Evolutionary conservation across 2,329 filamentous ascomycete genomes (phyloP).

Genomic region (Chaetomiaceae sp.): DNA sequence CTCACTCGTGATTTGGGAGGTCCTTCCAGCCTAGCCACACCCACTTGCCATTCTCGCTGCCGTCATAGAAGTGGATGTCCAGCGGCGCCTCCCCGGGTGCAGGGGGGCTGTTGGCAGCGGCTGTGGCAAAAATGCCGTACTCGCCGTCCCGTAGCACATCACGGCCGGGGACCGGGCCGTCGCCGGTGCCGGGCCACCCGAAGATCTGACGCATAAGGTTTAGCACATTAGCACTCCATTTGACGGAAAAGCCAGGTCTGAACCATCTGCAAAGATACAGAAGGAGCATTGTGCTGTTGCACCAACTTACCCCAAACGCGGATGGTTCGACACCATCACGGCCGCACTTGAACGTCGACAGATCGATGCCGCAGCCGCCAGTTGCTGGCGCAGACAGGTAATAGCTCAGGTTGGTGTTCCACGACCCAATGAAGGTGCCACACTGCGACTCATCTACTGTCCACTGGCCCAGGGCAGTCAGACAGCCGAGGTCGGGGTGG

Average conservation of each 20-base stretch:
- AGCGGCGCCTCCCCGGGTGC: background rate
- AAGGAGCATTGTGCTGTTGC: too few relatives aligned
- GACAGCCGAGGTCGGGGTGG: slow-evolving; percentile 12
- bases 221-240: too few relatives aligned
- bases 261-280: too few relatives aligned
- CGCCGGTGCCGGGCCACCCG: background rate
- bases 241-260: too few relatives aligned
- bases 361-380: slow-evolving; percentile 5
- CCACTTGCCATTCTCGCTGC: slow-evolving; percentile 10
- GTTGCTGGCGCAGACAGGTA: background rate
- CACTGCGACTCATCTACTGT: slow-evolving; percentile 11
- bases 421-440: slow-evolving; percentile 2
- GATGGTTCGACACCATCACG: too few relatives aligned
- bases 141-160: slow-evolving; percentile 7
- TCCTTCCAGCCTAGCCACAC: slow-evolving; percentile 13
- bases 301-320: too few relatives aligned
- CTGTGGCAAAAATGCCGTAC: slow-evolving; percentile 6
- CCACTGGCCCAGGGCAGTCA: slow-evolving; percentile 13
- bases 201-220: slow-evolving; percentile 1
- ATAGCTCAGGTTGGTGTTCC: background rate
- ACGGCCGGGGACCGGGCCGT: background rate
- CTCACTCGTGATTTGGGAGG: background rate
- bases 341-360: slow-evolving; percentile 6
- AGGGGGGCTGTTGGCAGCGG: slow-evolving; percentile 8
- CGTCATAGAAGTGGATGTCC: slow-evolving; percentile 11